Percentiles rank a stretch among this genome's conserved stretches.
These are phyloP conservation scores for Phytophthora agathidicida DNA, from an alignment of 352 stramenopile genomes.

Conservation along the genomic window DNA sequence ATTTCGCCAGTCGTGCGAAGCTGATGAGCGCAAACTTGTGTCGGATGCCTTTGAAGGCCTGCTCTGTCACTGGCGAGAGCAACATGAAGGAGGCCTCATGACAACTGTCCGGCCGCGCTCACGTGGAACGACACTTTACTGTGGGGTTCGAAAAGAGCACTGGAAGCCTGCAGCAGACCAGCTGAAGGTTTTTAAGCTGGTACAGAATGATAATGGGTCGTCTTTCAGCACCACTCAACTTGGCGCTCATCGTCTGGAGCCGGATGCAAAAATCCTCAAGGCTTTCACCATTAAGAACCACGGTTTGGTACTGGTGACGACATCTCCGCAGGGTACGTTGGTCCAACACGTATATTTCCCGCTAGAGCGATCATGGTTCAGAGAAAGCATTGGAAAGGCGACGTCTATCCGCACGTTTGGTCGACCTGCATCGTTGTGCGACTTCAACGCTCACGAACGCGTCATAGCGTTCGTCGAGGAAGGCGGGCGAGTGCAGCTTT, in stretches of 20 bases:
- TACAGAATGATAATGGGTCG: slow-evolving; percentile 7
- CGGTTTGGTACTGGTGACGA: slow-evolving; percentile 38
- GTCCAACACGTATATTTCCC: slow-evolving; percentile 34
- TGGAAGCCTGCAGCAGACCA: slow-evolving; percentile 38
- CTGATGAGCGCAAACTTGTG: slow-evolving; percentile 13
- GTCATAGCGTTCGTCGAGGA: slow-evolving; percentile 35
- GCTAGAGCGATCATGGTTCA: neutral
- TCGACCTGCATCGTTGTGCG: slow-evolving; percentile 16
- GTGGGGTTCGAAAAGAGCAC: slow-evolving; percentile 17
- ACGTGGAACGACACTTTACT: slow-evolving; percentile 4
- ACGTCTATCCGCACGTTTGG: slow-evolving; percentile 13
- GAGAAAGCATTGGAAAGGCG: slow-evolving; percentile 1
- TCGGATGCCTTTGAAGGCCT: slow-evolving; percentile 19
- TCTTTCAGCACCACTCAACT: slow-evolving; percentile 9
- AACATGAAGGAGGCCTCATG: slow-evolving; percentile 15
- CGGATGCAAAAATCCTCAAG: slow-evolving; percentile 19
- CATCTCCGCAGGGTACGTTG: slow-evolving; percentile 7
- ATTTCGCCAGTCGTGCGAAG: slow-evolving; percentile 6
- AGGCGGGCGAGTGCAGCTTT: slow-evolving; percentile 25
- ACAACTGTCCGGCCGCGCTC: slow-evolving; percentile 14
- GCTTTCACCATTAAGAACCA: slow-evolving; percentile 31
- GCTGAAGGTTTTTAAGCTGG: slow-evolving; percentile 31
- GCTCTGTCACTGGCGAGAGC: slow-evolving; percentile 4
- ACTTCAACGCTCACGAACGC: slow-evolving; percentile 30
- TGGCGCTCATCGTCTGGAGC: slow-evolving; percentile 24